Evolutionary conservation across 306 rosid species (phyloP).

Genomic region (Vachellia pachyceras): DNA sequence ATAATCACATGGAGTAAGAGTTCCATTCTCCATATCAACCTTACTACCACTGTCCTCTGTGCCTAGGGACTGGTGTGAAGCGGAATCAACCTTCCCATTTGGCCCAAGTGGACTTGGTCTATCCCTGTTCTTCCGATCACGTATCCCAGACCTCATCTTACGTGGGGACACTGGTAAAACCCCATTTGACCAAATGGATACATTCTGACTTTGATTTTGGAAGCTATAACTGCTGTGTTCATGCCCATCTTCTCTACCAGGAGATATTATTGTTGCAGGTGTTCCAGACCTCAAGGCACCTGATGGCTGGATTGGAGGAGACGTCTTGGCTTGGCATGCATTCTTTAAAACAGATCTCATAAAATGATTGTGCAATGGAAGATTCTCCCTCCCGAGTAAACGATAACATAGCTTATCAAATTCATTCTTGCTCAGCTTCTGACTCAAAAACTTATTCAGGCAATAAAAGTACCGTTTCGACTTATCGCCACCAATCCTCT

Average conservation of each 20-base stretch:
- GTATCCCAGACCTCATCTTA: constrained; percentile 70
- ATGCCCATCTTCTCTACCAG: constrained; percentile 71
- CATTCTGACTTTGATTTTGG: constrained; percentile 64
- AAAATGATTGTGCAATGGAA: constrained; percentile 81
- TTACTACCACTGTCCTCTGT: constrained; percentile 68
- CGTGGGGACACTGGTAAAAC: constrained; percentile 79
- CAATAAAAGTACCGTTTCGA: constrained; percentile 72
- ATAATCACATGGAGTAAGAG: constrained; percentile 71
- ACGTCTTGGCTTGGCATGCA: constrained; percentile 86
- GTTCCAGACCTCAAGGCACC: constrained; percentile 58
- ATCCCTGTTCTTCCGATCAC: constrained; percentile 85
- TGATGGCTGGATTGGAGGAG: constrained; percentile 57
- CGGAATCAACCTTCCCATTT: constrained; percentile 74
- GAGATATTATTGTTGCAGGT: constrained; percentile 60
- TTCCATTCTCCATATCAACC: constrained; percentile 75
- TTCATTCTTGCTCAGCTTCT: constrained; percentile 83
- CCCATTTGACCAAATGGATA: constrained; percentile 80
- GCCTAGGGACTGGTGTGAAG: constrained; percentile 57
- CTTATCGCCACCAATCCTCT: constrained; percentile 79
- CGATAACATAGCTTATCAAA: constrained; percentile 74
- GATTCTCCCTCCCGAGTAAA: constrained; percentile 80
- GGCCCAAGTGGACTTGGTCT: constrained; percentile 96
- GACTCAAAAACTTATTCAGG: constrained; percentile 77
- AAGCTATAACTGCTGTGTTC: constrained; percentile 58
- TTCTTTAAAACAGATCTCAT: constrained; percentile 82